Conservation (phyloP, 73 alveolate species). For the Paramecium octaurelia region DNA sequence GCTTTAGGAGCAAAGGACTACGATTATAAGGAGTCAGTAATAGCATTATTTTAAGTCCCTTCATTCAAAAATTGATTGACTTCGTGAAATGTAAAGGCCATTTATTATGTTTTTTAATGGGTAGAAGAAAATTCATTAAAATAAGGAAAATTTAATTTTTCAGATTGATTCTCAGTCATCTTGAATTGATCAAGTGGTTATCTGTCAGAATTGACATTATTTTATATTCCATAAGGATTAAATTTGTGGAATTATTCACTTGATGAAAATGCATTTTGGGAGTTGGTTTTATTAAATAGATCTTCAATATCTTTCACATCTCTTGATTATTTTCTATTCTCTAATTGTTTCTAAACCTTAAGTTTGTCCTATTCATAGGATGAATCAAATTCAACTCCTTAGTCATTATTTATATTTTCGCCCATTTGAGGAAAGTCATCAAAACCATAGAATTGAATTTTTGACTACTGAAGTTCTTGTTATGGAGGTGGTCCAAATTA, state of each 20-base stretch:
- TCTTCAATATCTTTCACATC: constrained; percentile 14
- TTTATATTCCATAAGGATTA: neutral
- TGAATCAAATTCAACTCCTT: neutral
- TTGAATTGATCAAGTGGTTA: neutral
- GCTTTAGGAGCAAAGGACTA: neutral
- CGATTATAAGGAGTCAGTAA: neutral
- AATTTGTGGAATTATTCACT: neutral
- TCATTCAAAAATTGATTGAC: neutral
- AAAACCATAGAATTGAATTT: neutral
- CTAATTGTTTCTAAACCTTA: neutral
- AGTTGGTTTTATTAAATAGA: neutral
- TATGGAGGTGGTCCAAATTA: neutral
- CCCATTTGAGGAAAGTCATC: neutral
- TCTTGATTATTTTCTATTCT: constrained; percentile 8
- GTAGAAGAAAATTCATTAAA: neutral
- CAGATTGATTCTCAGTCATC: neutral
- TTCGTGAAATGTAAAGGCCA: constrained; percentile 37
- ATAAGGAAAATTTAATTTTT: neutral
- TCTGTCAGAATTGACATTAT: neutral
- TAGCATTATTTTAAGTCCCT: neutral
- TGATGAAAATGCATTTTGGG: neutral
- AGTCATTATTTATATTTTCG: neutral
- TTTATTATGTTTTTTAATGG: neutral
- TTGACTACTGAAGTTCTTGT: neutral
- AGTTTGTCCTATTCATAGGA: neutral